Base-by-base conservation (phyloP, 305 asterid species). In the Caryopteris hybrid region DNA sequence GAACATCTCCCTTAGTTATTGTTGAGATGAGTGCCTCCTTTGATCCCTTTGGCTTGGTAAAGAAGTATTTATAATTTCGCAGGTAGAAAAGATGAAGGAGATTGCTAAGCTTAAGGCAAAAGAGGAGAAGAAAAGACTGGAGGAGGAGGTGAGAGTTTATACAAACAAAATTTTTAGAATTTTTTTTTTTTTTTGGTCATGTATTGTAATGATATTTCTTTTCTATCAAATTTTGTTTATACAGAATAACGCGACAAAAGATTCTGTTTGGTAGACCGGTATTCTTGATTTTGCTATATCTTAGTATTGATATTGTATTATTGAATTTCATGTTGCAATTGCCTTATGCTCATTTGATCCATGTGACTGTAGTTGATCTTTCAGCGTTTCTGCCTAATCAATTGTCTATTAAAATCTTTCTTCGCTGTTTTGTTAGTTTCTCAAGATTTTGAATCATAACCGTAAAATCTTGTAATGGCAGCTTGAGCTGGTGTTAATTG, bases 401-500 rank as follows among this genome's bases (percentile, higher is more conserved):
- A 42, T 34, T 46, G 13, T 56, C 36, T 34, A 27, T 27, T 3
- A 11, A 8, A 13, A 10, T 27, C 1, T 18, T 23, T 31, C 33
- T 57, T 31, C 14, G 22, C n/a, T 1, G 6, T 13, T 45, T 2
- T 53, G 25, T 38, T 55, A 31, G 48, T 74, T 63, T 55, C 42
- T 60, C 42, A 53, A 73, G 67, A 47, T 43, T 14, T 52, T 42
- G 46, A 25, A 45, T 55, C 17, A 48, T 54, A 60, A 70, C 63
- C 65, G 5, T 48, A n/a, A 58, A 52, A 51, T 66, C 48, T 68
- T 74, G 42, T 23, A 45, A 43, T 83, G 84, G 72, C 85, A 93
- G 99, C 95, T 94, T 68, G 97, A 94, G 84, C 85, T 86, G 82
- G 91, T 88, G 72, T 79, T 94, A 88, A 83, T 89, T 9, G 95